Percentiles rank a stretch among this genome's conserved stretches.
Evolutionary conservation across 805 yeast genomes (phyloP).

Genomic region (Kodamaea lidongshanica): DNA sequence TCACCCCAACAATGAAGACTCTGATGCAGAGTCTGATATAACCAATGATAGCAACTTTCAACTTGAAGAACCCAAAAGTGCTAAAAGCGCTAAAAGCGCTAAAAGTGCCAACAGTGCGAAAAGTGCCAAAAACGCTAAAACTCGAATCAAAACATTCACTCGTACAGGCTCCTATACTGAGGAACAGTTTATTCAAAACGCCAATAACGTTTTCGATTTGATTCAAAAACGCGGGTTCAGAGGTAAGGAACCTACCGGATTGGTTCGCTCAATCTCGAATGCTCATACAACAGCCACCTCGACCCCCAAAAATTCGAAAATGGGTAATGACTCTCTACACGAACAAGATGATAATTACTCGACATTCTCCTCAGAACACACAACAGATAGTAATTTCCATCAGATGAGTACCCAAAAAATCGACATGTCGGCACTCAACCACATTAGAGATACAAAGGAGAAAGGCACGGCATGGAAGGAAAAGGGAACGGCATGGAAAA

Average conservation of each 20-base stretch:
- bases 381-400: constrained; percentile 11
- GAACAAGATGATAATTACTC: constrained; percentile 20
- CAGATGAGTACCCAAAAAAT: constrained; percentile 9
- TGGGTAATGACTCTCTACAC: constrained; percentile 5
- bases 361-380: constrained; percentile 26
- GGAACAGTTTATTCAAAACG: constrained; percentile 32
- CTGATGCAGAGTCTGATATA: too few species aligned
- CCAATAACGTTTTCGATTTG: constrained; percentile 33
- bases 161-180: constrained; percentile 29
- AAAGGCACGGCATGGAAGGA: not conserved
- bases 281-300: constrained; percentile 30
- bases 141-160: constrained; percentile 27
- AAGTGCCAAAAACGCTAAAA: too few species aligned
- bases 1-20: too few species aligned
- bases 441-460: constrained; percentile 9
- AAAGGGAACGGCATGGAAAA: not conserved
- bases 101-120: too few species aligned
- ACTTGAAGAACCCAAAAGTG: too few species aligned
- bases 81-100: too few species aligned
- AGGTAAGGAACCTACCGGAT: constrained; percentile 4
- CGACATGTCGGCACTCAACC: constrained; percentile 11
- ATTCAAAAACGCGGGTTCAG: constrained; percentile 31
- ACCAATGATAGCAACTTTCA: too few species aligned
- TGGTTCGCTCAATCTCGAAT: constrained; percentile 8
- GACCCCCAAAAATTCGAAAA: constrained; percentile 29